Evolutionary conservation across 352 stramenopile species (phyloP), one percentile per base, ranked within the genome.

Genomic region (Elongisporangium senticosum): DNA sequence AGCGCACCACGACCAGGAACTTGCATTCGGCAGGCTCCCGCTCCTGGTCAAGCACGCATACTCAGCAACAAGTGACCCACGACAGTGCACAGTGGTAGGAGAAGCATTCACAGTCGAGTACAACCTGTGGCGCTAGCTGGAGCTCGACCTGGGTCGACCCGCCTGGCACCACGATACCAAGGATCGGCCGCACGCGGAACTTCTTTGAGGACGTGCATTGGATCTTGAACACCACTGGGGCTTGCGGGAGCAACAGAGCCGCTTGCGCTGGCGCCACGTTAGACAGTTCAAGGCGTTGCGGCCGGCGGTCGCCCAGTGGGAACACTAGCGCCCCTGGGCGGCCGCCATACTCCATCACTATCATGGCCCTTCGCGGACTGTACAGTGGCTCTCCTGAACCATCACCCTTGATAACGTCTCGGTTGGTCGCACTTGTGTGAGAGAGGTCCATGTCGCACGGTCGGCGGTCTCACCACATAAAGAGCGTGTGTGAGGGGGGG

Each of bases 171-270:
- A 70, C 11, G 14, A 65, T 2, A 0, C 63, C 68, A 0, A 80
- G 21, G 21, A 65, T 54, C 1, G 70, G 72, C 13, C 65, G 69
- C 49, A 82, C 72, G 20, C 75, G 70, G 13, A 84, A 69, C 23
- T 65, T 69, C 17, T 56, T 65, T 47, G 71, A 67, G 5, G 60
- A 65, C 20, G 72, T 80, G 61, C 68, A 67, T 48, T 80, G 75
- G 23, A 85, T 64, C 61, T 83, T 83, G 60, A 80, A 75, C 15
- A 83, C 56, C 21, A 61, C 59, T 20, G 23, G 14, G 23, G 17
- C 7, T 43, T 64, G 62, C 2, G 19, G 40, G 33, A 61, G 51
- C 23, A 58, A 15, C 23, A 59, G 49, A 39, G 28, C 4, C 33
- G 33, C 33, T 4, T 17, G 7, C 4, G 33, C 33, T 43, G 33